phyloP scores from a whole-genome alignment of 176 grass and related monocot genomes.

The Aegilops sharonensis region DNA sequence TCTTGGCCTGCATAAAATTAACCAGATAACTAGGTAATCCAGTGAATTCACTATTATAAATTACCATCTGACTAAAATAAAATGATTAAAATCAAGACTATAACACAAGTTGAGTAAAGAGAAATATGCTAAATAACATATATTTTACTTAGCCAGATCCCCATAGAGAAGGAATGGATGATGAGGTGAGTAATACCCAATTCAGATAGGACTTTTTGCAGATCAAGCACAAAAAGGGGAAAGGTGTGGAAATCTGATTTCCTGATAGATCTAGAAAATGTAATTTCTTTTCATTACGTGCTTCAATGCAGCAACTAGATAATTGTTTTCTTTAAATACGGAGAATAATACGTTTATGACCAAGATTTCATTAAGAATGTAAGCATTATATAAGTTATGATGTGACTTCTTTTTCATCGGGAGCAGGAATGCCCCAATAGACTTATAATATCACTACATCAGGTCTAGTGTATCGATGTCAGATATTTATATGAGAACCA shows the following conservation, averaged over 20 bases:
- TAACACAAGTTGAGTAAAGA: not conserved
- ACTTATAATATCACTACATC: not conserved
- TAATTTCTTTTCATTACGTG: not conserved
- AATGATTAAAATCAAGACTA: not conserved
- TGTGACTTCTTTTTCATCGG: not conserved
- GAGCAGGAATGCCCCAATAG: not conserved
- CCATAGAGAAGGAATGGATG: not conserved
- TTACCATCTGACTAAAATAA: not conserved
- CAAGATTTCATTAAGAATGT: not conserved
- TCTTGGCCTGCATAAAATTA: conserved; percentile 73
- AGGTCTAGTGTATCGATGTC: not conserved
- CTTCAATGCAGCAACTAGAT: not conserved
- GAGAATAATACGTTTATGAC: not conserved
- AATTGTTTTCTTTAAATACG: not conserved
- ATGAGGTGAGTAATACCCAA: not conserved
- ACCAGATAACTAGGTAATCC: not conserved
- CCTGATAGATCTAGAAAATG: not conserved
- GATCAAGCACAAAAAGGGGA: not conserved
- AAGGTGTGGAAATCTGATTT: not conserved
- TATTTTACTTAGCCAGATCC: not conserved
- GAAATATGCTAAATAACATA: not conserved
- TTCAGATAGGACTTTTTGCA: not conserved
- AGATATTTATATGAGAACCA: not conserved
- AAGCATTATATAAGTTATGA: not conserved
- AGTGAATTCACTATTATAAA: not conserved